phyloP scores from a whole-genome alignment of 1,284 basidiomycete species.

The Laetiporus sulphureus region DNA sequence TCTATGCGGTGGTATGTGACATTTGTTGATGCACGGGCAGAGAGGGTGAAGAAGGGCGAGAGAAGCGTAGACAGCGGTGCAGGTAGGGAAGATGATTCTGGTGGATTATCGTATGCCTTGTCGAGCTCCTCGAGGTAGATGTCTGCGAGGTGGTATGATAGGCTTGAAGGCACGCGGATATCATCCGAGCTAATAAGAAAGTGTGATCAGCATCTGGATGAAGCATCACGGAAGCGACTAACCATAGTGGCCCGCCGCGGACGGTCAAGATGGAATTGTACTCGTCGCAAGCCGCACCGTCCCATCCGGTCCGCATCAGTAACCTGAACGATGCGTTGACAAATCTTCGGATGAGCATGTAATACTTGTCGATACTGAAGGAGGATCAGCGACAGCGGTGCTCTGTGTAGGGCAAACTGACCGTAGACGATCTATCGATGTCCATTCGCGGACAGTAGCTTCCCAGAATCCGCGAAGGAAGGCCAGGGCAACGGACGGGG shows the following conservation, averaged over 20 bases:
- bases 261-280: conserved; percentile 65
- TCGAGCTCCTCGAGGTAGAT: conserved; percentile 91
- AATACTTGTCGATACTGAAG: conserved; percentile 93
- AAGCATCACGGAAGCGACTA: no score
- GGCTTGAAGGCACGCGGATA: conserved; percentile 67
- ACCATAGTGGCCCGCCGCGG: conserved; percentile 77
- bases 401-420: conserved; percentile 28
- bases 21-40: conserved; percentile 57
- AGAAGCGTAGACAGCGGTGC: conserved; percentile 57
- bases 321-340: conserved; percentile 82
- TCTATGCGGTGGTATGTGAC: conserved; percentile 67
- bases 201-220: not conserved
- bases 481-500: conserved; percentile 52
- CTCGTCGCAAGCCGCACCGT: conserved; percentile 41
- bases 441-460: conserved; percentile 86
- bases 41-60: conserved; percentile 61
- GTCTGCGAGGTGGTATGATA: conserved; percentile 85
- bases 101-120: conserved; percentile 43
- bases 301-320: conserved; percentile 70
- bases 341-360: conserved; percentile 89
- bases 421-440: conserved; percentile 85
- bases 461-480: conserved; percentile 92
- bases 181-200: conserved; percentile 63
- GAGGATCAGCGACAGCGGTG: no score
- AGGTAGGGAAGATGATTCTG: conserved; percentile 16